Conservation (phyloP, 202 grass and related monocot species). For the Musa balbisiana region DNA sequence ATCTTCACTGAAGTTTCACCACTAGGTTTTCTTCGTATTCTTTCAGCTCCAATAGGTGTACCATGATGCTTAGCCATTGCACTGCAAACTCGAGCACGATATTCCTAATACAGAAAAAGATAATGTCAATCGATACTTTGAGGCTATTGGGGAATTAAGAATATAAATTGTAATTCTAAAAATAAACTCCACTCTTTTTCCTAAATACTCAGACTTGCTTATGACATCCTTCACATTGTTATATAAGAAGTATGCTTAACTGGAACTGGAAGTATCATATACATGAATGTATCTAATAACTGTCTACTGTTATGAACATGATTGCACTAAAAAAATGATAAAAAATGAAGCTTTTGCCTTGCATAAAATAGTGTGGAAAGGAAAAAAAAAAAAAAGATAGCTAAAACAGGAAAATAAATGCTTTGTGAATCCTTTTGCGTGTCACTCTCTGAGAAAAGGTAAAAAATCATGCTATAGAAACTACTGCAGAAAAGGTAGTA, state of each 20-base stretch:
- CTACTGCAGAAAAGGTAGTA: not conserved
- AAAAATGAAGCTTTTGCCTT: not conserved
- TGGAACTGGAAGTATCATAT: not conserved
- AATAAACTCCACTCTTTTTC: not conserved
- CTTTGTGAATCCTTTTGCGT: not conserved
- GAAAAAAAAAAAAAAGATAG: not conserved
- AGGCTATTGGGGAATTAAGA: not conserved
- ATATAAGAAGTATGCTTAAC: not conserved
- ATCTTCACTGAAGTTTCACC: slow-evolving; percentile 27
- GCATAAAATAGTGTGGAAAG: not conserved
- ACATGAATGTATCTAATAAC: not conserved
- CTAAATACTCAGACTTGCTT: not conserved
- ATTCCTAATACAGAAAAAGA: slow-evolving; percentile 40
- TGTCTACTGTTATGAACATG: not conserved
- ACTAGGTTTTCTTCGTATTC: slow-evolving; percentile 44
- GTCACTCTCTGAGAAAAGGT: not conserved
- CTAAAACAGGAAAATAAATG: not conserved
- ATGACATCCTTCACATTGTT: not conserved
- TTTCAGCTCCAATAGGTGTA: slow-evolving; percentile 33
- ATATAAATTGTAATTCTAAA: not conserved
- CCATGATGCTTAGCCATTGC: slow-evolving; percentile 60
- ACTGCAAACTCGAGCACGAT: slow-evolving; percentile 77
- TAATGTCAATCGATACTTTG: not conserved
- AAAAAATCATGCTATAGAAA: not conserved
- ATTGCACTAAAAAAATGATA: not conserved